Evolutionary conservation across 2,329 filamentous ascomycete genomes (phyloP), one percentile per base, ranked within the genome.

Genomic region (Pseudogymnoascus sp.): DNA sequence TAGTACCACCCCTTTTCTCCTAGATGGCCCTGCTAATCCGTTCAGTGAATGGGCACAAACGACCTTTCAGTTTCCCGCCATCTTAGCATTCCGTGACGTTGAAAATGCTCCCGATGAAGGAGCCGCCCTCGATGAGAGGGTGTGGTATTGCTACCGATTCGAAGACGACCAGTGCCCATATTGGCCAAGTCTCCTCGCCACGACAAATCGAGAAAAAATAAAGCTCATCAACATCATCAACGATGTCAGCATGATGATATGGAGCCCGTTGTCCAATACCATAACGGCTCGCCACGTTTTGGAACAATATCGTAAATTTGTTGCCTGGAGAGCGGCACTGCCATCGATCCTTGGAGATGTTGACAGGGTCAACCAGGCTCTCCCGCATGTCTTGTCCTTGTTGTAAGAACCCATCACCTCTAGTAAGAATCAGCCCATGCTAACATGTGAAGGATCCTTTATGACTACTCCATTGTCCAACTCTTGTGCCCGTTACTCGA

Each of bases 21-120:
- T 28, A 14, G 35, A 28, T 20, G 30, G 30, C 25, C 36, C 20
- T 37, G 63, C 67, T 72, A 66, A 72, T 60, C 35, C 25, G 43
- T 14, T 36, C 41, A 73, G 71, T 62, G 70, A 73, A 63, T 73
- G 72, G 72, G 67, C 70, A 28, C 69, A 69, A 39, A 63, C 70
- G 38, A 72, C 70, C 6, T 73, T 70, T 43, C 67, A 71, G 37
- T 61, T 64, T 8, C 67, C 71, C 7, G 58, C 59, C 8, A 50
- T 37, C 1, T 7, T 67, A 9, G 60, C 54, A 4, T 57, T 63
- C 18, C 38, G 60, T 20, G 20, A 12, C n/a, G 60, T 64, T 33
- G 38, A 66, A 18, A 38, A 50, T 12, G 25, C 63, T 14, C 64
- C 64, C 35, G 65, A 68, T 20, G 36, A 37, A 20, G 65, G 67